Base-by-base conservation (phyloP, 805 yeast genomes). In the Yamadazyma tumulicola region DNA sequence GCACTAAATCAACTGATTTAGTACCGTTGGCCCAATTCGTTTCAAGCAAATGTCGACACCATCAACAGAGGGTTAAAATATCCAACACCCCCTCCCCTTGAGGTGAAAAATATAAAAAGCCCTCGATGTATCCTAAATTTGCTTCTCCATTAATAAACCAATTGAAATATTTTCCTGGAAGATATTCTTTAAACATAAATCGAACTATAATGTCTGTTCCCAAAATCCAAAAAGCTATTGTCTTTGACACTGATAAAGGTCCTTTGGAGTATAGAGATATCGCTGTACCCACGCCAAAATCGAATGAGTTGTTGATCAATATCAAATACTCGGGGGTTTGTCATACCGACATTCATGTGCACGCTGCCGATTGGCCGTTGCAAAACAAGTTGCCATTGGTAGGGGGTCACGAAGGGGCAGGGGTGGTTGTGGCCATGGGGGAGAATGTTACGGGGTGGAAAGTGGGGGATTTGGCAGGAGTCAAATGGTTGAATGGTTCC, bases 401-500 rank as follows among this genome's bases (percentile, higher is more conserved):
- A 14, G 72, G 72, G 35, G 72, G 71, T 43, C 72, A 66, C 51
- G 71, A 66, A 49, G 71, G 71, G 52, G 71, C 70, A n/a, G 72
- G 72, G 48, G 70, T 57, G 19, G 71, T 66, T 41, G 71, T 66
- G 13, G 69, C 49, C 32, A 42, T 64, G 52, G 72, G 72, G 34
- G 49, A 47, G 14, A 62, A 66, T 44, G 71, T 66, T 35, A 55
- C 45, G 42, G 65, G 64, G 39, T 66, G 71, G 71, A 43, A 66
- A 44, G 41, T 66, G 38, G 71, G 72, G 37, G 72, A 66, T 49
- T 50, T 35, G 18, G 72, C 71, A 35, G 72, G 72, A 45, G 47
- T 66, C 43, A 66, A 66, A 51, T 66, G 72, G 72, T 62, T 66
- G 55, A 66, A 66, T 43, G 67, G 69, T 38, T 61, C 70, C n/a